Percentiles rank a stretch among this genome's conserved stretches.
Evolutionary conservation across 2,329 filamentous ascomycete genomes (phyloP).

Genomic region (Colletotrichum zoysiae): DNA sequence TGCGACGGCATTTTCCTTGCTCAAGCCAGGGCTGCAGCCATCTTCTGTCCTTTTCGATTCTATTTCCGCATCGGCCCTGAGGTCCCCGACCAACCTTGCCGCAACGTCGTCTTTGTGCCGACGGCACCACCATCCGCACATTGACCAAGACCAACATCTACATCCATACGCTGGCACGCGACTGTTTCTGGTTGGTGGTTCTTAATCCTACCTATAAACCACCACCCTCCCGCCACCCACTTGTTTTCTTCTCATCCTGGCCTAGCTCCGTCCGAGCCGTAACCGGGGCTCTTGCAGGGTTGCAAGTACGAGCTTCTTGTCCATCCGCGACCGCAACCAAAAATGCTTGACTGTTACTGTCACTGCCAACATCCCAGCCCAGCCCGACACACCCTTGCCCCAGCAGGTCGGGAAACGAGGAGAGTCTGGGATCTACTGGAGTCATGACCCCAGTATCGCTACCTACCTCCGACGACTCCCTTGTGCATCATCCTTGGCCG

Average conservation of each 20-base stretch:
- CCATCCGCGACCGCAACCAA: conserved; percentile 24
- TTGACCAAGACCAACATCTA: neutral
- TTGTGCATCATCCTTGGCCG: conserved; percentile 19
- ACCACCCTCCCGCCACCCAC: neutral
- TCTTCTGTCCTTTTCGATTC: conserved; percentile 8
- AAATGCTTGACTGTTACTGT: neutral
- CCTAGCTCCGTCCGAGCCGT: conserved; percentile 26
- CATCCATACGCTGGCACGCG: conserved; percentile 1
- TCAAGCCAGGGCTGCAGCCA: neutral
- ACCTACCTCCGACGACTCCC: conserved; percentile 11
- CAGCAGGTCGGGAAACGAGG: conserved; percentile 26
- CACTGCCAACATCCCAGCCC: neutral
- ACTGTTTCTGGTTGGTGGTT: conserved; percentile 11
- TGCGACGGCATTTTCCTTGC: conserved; percentile 10
- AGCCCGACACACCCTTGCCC: conserved; percentile 19
- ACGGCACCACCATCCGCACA: conserved; percentile 5
- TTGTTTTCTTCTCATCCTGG: conserved; percentile 11
- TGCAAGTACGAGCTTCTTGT: conserved; percentile 23
- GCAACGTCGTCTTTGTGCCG: conserved; percentile 9
- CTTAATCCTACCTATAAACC: too few relatives aligned
- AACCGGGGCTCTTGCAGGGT: conserved; percentile 8
- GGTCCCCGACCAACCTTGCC: conserved; percentile 13
- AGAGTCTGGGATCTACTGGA: conserved; percentile 21
- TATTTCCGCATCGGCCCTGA: neutral
- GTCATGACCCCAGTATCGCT: conserved; percentile 33